These are phyloP conservation scores for Mucor mucedo DNA, from an alignment of 371 early-diverging fungal genomes.

Conservation along the genomic window DNA sequence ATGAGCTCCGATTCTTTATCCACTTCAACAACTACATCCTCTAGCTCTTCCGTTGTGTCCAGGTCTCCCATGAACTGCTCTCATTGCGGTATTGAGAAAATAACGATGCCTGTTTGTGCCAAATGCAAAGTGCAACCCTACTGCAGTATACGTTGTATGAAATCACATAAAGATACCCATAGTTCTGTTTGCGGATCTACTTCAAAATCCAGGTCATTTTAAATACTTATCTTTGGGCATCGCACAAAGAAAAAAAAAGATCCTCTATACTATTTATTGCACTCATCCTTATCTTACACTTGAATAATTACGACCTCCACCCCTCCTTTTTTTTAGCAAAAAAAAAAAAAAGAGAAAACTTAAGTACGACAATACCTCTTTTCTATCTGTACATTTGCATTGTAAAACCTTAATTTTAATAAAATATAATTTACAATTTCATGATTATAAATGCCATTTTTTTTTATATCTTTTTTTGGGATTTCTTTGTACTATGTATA, in stretches of 20 bases:
- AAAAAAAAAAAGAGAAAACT: no score
- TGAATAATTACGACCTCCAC: no score
- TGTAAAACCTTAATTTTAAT: no score
- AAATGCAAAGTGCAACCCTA: constrained; percentile 29
- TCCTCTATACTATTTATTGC: constrained; percentile 1
- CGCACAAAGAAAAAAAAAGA: no score
- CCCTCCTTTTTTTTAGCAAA: no score
- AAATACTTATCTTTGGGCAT: not conserved
- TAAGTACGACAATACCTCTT: no score
- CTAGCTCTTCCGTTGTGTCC: not conserved
- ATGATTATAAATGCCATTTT: no score
- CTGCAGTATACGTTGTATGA: constrained; percentile 31
- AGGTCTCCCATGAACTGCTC: constrained; percentile 10
- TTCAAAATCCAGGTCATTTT: not conserved
- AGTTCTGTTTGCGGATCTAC: constrained; percentile 5
- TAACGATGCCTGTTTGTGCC: constrained; percentile 31
- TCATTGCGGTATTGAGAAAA: constrained; percentile 28
- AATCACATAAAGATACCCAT: constrained; percentile 26
- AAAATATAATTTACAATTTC: no score
- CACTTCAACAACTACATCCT: constrained; percentile 7
- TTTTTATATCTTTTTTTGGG: no score
- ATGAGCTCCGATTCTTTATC: constrained; percentile 16
- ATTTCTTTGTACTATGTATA: no score
- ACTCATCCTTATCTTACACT: not conserved
- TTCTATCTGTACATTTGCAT: no score